These are phyloP conservation scores for Neurospora sp. DNA, from an alignment of 495 filamentous ascomycete genomes.

Conservation along the genomic window DNA sequence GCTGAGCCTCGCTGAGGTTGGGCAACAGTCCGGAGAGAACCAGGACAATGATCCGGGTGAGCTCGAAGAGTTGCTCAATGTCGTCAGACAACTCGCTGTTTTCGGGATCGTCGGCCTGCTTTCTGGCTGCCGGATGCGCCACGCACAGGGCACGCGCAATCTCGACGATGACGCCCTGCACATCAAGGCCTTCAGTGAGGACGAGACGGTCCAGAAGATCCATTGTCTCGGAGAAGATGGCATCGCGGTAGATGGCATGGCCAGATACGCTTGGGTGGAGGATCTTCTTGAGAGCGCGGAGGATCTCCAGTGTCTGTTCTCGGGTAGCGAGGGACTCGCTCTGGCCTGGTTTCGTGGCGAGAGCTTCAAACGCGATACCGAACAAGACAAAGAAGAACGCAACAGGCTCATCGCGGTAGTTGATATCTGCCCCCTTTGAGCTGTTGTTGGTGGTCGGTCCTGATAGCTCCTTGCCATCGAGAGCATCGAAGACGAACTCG, in stretches of 20 bases:
- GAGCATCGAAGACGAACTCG: conserved; percentile 90
- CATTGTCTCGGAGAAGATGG: conserved; percentile 95
- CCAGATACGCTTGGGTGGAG: conserved; percentile 90
- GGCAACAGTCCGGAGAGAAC: conserved; percentile 81
- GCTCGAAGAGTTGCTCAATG: conserved; percentile 95
- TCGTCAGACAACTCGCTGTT: conserved; percentile 80
- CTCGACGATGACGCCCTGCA: conserved; percentile 88
- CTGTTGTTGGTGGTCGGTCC: conserved; percentile 38
- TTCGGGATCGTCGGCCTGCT: conserved; percentile 48
- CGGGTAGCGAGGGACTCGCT: conserved; percentile 60
- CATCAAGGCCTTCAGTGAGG: conserved; percentile 75
- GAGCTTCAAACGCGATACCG: conserved; percentile 89
- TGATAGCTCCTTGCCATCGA: conserved; percentile 72
- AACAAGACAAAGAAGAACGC: conserved; percentile 99
- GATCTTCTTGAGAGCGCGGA: conserved; percentile 90
- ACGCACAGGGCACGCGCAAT: conserved; percentile 84
- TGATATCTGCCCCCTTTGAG: conserved; percentile 61
- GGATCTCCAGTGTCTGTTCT: conserved; percentile 79
- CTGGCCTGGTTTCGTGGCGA: conserved; percentile 63
- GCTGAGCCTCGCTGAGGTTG: conserved; percentile 68
- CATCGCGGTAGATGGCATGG: conserved; percentile 90
- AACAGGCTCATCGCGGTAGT: conserved; percentile 94
- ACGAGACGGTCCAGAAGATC: conserved; percentile 89
- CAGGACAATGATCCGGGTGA: conserved; percentile 89
- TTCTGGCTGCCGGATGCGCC: conserved; percentile 77